Evolutionary conservation across 2,329 filamentous ascomycete genomes (phyloP).

Genomic region (Emericellopsis atlantica): DNA sequence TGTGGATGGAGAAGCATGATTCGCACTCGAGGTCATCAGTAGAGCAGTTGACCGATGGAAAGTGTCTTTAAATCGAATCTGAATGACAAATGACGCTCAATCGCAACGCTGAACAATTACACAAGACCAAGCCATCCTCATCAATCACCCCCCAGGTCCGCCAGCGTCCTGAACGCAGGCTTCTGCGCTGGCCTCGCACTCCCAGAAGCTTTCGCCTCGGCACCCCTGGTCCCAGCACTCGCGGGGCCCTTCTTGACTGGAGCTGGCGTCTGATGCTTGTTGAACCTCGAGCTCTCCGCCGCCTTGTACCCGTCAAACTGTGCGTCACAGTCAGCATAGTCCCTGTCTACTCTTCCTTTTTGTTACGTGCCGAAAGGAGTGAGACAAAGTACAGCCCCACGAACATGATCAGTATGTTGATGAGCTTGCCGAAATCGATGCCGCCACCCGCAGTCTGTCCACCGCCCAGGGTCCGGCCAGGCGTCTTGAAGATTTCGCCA

Average conservation of each 20-base stretch:
- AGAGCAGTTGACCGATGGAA: no score
- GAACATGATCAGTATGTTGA: slow-evolving; percentile 39
- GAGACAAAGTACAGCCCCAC: slow-evolving; percentile 49
- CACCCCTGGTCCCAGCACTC: slow-evolving; percentile 3
- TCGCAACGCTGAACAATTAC: no score
- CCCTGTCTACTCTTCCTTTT: slow-evolving; percentile 4
- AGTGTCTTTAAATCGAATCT: no score
- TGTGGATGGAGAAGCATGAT: no score
- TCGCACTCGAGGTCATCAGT: no score
- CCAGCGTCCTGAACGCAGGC: slow-evolving; percentile 36
- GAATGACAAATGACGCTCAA: no score
- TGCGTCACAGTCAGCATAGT: slow-evolving; percentile 10
- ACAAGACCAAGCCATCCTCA: no score
- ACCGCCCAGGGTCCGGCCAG: slow-evolving; percentile 45
- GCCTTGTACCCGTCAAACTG: slow-evolving; percentile 51
- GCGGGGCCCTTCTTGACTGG: slow-evolving; percentile 12
- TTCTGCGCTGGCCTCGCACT: slow-evolving; percentile 13
- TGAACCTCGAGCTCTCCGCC: slow-evolving; percentile 47
- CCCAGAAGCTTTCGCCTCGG: slow-evolving; percentile 7
- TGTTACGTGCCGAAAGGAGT: slow-evolving; percentile 41
- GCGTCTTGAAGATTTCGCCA: slow-evolving; percentile 36
- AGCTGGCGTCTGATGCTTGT: slow-evolving; percentile 25
- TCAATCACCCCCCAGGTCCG: slow-evolving; percentile 27
- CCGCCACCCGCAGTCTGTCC: slow-evolving; percentile 9
- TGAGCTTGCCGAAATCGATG: slow-evolving; percentile 27